Percentiles rank a stretch among this genome's conserved stretches.
phyloP scores from a whole-genome alignment of 768 basidiomycete species.

The Suillus plorans region DNA sequence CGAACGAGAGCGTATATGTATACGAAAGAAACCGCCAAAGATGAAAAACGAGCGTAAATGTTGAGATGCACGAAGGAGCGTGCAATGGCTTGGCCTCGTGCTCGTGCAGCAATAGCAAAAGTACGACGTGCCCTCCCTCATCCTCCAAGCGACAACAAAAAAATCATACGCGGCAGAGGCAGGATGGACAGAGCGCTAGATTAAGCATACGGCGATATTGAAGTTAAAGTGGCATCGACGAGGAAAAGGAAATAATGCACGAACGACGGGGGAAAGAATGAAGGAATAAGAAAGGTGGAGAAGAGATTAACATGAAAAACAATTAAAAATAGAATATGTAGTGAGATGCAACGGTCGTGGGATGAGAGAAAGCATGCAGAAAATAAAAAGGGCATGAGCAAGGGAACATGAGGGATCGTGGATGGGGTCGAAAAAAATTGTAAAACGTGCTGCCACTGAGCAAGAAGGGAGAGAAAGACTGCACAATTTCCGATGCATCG shows the following conservation, averaged over 20 bases:
- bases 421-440: not conserved
- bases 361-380: not conserved
- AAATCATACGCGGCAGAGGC: not conserved
- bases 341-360: not conserved
- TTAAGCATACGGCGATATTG: not conserved
- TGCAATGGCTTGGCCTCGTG: not conserved
- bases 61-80: not conserved
- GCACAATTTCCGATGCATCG: slow-evolving; percentile 2
- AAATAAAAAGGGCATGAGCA: not conserved
- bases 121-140: not conserved
- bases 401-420: not conserved
- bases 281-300: not conserved
- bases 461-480: not conserved
- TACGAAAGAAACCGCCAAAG: not conserved
- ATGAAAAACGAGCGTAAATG: not conserved
- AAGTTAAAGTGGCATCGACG: not conserved
- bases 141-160: not conserved
- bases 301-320: not conserved
- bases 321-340: not conserved
- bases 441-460: not conserved
- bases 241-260: not conserved
- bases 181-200: not conserved
- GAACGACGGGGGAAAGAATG: not conserved
- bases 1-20: not conserved
- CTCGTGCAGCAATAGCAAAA: not conserved